Percentiles rank a stretch among this genome's conserved stretches.
These are phyloP conservation scores for Calocybe cyanea DNA, from an alignment of 768 basidiomycete species.

Conservation along the genomic window DNA sequence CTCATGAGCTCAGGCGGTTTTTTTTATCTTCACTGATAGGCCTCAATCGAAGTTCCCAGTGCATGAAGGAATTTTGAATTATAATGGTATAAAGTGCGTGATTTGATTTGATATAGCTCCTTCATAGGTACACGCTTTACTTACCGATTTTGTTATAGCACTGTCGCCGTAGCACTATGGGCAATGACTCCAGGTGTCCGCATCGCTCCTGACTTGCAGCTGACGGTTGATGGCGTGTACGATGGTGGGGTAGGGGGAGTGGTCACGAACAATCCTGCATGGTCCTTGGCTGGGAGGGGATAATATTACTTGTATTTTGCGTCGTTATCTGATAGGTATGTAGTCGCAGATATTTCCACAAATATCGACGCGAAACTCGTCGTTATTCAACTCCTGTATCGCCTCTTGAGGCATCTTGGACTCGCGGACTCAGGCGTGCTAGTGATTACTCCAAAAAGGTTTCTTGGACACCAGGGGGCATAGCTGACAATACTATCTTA, in stretches of 20 bases:
- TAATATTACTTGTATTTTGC: neutral
- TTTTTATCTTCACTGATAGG: slow-evolving; percentile 26
- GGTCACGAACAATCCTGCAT: slow-evolving; percentile 53
- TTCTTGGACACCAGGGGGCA: no score
- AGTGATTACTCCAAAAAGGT: no score
- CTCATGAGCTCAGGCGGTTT: no score
- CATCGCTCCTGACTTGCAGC: slow-evolving; percentile 47
- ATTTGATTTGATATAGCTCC: neutral
- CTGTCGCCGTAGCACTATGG: slow-evolving; percentile 68
- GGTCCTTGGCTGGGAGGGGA: slow-evolving; percentile 38
- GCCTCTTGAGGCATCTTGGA: no score
- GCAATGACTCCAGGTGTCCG: slow-evolving; percentile 46
- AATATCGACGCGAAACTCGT: no score
- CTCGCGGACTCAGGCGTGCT: no score
- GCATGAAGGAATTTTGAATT: slow-evolving; percentile 75
- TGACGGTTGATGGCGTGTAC: slow-evolving; percentile 52
- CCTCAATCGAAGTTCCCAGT: slow-evolving; percentile 83
- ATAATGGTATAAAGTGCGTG: slow-evolving; percentile 65
- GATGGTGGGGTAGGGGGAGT: slow-evolving; percentile 67
- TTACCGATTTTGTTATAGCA: slow-evolving; percentile 27
- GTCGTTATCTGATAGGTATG: no score
- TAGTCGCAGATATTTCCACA: no score
- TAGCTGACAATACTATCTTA: no score
- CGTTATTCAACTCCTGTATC: no score
- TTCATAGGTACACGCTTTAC: no score